These are phyloP conservation scores for Alternaria rosae DNA, from an alignment of 2,329 filamentous ascomycete genomes.

Conservation along the genomic window DNA sequence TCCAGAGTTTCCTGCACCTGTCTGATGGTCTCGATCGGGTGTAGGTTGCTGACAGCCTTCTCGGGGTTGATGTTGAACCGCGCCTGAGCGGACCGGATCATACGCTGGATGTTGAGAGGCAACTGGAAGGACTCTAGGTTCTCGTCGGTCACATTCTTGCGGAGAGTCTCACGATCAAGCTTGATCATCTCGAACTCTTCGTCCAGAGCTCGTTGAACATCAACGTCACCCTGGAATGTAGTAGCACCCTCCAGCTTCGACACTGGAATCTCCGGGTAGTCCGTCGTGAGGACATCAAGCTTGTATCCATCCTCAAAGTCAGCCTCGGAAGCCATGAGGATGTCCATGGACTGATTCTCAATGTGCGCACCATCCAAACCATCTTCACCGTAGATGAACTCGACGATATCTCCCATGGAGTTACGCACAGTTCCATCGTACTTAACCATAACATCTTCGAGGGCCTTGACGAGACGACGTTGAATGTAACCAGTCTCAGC, in stretches of 20 bases:
- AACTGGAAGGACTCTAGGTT: constrained; percentile 88
- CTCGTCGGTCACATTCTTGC: constrained; percentile 70
- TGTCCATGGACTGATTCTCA: constrained; percentile 89
- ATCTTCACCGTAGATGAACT: constrained; percentile 98
- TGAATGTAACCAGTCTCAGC: constrained; percentile 99
- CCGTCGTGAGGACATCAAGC: constrained; percentile 84
- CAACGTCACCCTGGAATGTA: constrained; percentile 86
- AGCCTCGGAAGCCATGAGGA: constrained; percentile 78
- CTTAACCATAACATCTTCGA: constrained; percentile 96
- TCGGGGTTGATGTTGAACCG: constrained; percentile 86
- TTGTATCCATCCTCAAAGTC: constrained; percentile 83
- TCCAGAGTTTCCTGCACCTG: constrained; percentile 77
- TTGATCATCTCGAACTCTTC: constrained; percentile 83
- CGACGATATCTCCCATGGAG: constrained; percentile 93
- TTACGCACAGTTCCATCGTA: constrained; percentile 98
- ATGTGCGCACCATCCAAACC: constrained; percentile 93
- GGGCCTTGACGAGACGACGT: constrained; percentile 94
- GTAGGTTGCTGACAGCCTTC: constrained; percentile 83
- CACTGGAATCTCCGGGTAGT: constrained; percentile 66
- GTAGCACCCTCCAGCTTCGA: constrained; percentile 85
- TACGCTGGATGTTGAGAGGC: constrained; percentile 87
- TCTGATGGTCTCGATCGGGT: constrained; percentile 85
- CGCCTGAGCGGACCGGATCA: constrained; percentile 88
- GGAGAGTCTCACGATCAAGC: constrained; percentile 77
- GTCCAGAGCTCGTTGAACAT: constrained; percentile 85